Evolutionary conservation across 345 rosid species (phyloP), one percentile per base, ranked within the genome.

Genomic region (Linum trigynum): DNA sequence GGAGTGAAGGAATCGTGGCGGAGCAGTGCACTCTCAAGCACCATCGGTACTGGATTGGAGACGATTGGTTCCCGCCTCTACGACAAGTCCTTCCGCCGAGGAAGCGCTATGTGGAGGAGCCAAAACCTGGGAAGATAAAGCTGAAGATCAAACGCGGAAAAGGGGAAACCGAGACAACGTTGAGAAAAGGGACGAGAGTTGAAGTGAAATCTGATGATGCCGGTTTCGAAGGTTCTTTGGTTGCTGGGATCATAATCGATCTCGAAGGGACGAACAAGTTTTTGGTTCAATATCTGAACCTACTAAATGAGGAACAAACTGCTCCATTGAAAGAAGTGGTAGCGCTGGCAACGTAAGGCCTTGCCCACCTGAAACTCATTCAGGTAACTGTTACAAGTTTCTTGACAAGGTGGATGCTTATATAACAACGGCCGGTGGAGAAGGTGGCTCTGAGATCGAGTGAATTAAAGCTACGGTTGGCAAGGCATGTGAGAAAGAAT

Each of bases 41-140:
- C 38, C 87, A 78, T 58, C 73, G 81, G 35, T 81, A 85, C 11
- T 85, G 90, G 90, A 74, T 53, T 38, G 74, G 66, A 38, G 82
- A 77, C 15, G 58, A 37, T 0, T 76, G 90, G 83, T 57, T 64
- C 38, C 80, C 84, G 0, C 72, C n/a, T n/a, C n/a, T n/a, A n/a
- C n/a, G n/a, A n/a, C n/a, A n/a, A n/a, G n/a, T n/a, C n/a, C n/a
- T n/a, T 77, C 61, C 60, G 55, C 74, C 71, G 78, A 63, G 58
- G 3, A 60, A 55, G n/a, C 51, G 57, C 11, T 14, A 68, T 35
- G 67, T 16, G 15, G 40, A 11, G 62, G 76, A 70, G 38, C 35
- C 50, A 4, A 75, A 42, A 14, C 39, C 76, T 42, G 16, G 14
- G 38, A 69, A 69, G 42, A 38, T 69, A 0, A 76, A 42, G 57